Conservation (phyloP, 306 rosid genomes). For the Quercus glauca region DNA sequence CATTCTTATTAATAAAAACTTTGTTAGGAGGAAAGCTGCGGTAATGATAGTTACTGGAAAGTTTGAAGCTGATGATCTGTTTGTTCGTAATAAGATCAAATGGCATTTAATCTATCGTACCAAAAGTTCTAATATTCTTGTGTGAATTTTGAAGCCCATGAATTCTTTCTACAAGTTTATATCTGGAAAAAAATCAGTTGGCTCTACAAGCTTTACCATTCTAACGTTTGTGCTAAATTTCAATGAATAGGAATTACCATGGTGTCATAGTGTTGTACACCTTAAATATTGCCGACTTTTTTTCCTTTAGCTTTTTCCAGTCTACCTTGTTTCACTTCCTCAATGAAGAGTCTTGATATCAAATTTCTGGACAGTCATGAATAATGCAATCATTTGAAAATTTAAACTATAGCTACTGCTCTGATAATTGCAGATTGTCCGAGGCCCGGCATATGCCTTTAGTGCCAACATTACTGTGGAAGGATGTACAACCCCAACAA, state of each 20-base stretch:
- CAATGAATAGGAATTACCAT: not conserved
- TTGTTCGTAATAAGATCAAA: not conserved
- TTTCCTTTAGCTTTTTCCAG: not conserved
- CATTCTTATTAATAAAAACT: not conserved
- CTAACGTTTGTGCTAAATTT: constrained; percentile 11
- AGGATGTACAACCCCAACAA: constrained; percentile 67
- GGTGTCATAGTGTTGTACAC: constrained; percentile 5
- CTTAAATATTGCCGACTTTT: not conserved
- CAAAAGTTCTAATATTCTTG: not conserved
- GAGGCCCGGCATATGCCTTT: constrained; percentile 66
- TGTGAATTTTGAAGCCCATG: not conserved
- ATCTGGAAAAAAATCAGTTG: not conserved
- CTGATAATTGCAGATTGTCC: constrained; percentile 56
- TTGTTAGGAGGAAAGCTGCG: not conserved
- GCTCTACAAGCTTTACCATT: not conserved
- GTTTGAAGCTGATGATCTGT: not conserved
- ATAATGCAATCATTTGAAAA: not conserved
- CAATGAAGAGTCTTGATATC: not conserved
- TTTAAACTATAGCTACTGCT: constrained; percentile 6
- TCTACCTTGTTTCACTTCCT: constrained; percentile 18
- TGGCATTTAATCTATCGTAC: not conserved
- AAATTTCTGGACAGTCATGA: constrained; percentile 4
- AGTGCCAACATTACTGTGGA: constrained; percentile 79
- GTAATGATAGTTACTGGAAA: not conserved
- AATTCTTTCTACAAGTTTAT: constrained; percentile 9